Evolutionary conservation across 495 filamentous ascomycete species (phyloP), one percentile per base, ranked within the genome.

Genomic region (Evernia prunastri): DNA sequence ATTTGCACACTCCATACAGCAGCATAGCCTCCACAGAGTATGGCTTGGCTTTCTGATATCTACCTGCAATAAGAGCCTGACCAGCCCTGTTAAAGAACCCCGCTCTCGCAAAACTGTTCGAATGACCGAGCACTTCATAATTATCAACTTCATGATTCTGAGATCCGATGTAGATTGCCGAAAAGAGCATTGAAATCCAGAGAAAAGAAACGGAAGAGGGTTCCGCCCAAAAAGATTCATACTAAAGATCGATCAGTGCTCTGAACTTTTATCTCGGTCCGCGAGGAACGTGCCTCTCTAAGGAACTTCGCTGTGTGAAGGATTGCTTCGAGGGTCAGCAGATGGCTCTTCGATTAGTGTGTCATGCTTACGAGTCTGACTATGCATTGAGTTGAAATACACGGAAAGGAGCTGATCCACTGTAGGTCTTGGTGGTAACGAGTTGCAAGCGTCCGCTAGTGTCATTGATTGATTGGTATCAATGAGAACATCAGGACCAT

Each of bases 151-250:
- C 43, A 27, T 59, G n/a, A 18, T 42, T 39, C 47, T 53, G 33
- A 37, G 17, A 31, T 58, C 66, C 62, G 35, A 71, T 66, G 75
- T 67, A 75, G 65, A 66, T 75, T 77, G 42, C 75, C 76, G 60
- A 76, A 78, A 60, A 75, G 75, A 18, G 79, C 79, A 63, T 76
- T 76, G 67, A 84, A 80, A 67, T 81, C 82, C 54, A 75, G 72
- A 66, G 76, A 76, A 54, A 81, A 75, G 39, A 82, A 60, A 58
- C 74, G 66, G 57, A 79, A 78, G 31, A 76, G 72, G 8, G 78
- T 65, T 0, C 69, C 33, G 42, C 73, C 74, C 17, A 72, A 59
- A 27, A 81, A 77, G 13, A 82, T 66, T 47, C 73, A 59, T 54
- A 68, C 71, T 15, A 82, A n/a, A 69, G 42, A 47, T 78, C 61